Percentiles rank a stretch among this genome's conserved stretches.
Evolutionary conservation across 2,329 filamentous ascomycete genomes (phyloP).

Genomic region (Phialophora macrospora): DNA sequence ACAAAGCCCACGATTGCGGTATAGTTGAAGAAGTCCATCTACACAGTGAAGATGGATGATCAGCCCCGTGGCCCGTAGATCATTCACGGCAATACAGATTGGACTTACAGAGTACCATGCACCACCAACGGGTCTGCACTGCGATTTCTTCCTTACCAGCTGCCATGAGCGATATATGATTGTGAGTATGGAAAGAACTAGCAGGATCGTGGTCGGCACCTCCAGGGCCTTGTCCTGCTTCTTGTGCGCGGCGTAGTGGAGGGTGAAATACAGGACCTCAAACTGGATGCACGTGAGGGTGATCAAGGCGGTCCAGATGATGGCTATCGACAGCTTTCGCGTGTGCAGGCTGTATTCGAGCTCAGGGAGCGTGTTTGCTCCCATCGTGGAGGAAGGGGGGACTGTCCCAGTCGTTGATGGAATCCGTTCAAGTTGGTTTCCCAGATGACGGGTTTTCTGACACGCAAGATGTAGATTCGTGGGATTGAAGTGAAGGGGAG

Average conservation of each 20-base stretch:
- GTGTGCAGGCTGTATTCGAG: conserved; percentile 4
- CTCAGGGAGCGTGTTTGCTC: neutral
- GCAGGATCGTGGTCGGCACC: conserved; percentile 6
- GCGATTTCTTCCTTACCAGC: conserved; percentile 1
- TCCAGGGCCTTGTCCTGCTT: conserved; percentile 5
- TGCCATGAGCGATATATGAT: conserved; percentile 6
- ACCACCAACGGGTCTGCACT: neutral
- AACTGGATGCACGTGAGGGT: conserved; percentile 7
- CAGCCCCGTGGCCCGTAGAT: neutral
- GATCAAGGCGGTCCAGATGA: conserved; percentile 5
- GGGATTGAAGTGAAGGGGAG: too few relatives aligned
- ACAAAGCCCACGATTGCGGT: conserved; percentile 4
- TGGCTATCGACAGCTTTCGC: conserved; percentile 9
- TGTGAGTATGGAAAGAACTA: conserved; percentile 4
- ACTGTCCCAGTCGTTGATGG: too few relatives aligned
- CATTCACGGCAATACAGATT: neutral
- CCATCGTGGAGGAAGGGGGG: neutral
- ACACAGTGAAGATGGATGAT: neutral
- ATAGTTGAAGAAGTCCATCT: conserved; percentile 10
- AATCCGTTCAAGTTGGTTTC: too few relatives aligned
- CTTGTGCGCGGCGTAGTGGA: conserved; percentile 7
- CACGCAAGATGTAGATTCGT: too few relatives aligned
- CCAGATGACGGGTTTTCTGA: too few relatives aligned
- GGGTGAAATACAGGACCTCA: conserved; percentile 9
- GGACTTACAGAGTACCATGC: conserved; percentile 6